phyloP scores from a whole-genome alignment of 495 filamentous ascomycete species.

The Penicillium cosmopolitanum region DNA sequence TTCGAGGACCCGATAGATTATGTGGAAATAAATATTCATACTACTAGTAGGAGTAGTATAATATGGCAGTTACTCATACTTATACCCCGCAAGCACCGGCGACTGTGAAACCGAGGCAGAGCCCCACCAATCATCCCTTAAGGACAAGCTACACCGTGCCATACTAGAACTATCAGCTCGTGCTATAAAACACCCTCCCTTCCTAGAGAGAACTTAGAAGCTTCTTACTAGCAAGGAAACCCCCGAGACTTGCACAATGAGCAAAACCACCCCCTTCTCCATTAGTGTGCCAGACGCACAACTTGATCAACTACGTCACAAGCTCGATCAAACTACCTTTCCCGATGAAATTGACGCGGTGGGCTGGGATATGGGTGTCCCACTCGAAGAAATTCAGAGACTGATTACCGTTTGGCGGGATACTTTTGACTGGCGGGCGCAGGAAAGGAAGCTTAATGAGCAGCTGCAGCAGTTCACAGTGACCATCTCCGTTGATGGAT shows the following conservation, averaged over 20 bases:
- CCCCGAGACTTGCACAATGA: slow-evolving; percentile 8
- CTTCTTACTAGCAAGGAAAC: no score
- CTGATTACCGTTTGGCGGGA: slow-evolving; percentile 48
- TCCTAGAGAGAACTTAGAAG: neutral
- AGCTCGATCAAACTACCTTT: slow-evolving; percentile 46
- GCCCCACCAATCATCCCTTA: slow-evolving; percentile 1
- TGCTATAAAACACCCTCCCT: neutral
- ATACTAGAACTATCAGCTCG: no score
- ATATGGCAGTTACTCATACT: neutral
- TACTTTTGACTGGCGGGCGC: slow-evolving; percentile 52
- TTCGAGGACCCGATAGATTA: no score
- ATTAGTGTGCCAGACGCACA: slow-evolving; percentile 47
- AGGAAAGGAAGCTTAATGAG: slow-evolving; percentile 46
- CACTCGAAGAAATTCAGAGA: slow-evolving; percentile 50
- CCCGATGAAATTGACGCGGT: slow-evolving; percentile 51
- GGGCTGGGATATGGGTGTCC: slow-evolving; percentile 53
- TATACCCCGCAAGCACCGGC: neutral
- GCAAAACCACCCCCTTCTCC: slow-evolving; percentile 31
- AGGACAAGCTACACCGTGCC: neutral
- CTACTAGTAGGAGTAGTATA: no score
- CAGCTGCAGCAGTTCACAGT: slow-evolving; percentile 44
- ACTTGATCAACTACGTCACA: slow-evolving; percentile 42
- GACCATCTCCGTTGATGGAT: slow-evolving; percentile 35
- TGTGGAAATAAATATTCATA: no score
- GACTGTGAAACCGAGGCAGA: slow-evolving; percentile 4